Evolutionary conservation across 176 grass and related monocot species (phyloP).

Genomic region (Juncus effusus): DNA sequence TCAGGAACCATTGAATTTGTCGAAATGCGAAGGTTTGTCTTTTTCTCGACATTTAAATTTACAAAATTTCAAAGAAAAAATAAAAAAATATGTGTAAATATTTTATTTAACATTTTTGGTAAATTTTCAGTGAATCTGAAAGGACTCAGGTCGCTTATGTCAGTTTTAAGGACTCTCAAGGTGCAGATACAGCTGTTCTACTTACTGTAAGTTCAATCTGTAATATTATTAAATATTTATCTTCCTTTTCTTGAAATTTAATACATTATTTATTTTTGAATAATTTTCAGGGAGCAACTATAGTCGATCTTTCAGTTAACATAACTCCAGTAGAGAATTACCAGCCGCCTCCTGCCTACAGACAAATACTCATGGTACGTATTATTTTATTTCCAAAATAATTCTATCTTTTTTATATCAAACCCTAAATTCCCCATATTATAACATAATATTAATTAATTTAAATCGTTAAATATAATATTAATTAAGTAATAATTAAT

Average conservation of each 20-base stretch:
- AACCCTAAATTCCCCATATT: no score
- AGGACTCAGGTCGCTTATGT: slow-evolving; percentile 85
- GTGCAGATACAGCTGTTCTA: slow-evolving; percentile 92
- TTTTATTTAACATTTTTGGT: slow-evolving; percentile 28
- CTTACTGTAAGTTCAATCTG: slow-evolving; percentile 62
- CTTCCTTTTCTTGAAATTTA: not conserved
- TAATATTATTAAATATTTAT: not conserved
- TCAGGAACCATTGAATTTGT: slow-evolving; percentile 89
- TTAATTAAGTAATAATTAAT: no score
- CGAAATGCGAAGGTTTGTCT: slow-evolving; percentile 84
- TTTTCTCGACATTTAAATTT: slow-evolving; percentile 3
- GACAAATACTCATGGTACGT: slow-evolving; percentile 28
- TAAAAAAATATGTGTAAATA: slow-evolving; percentile 5
- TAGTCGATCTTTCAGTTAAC: slow-evolving; percentile 73
- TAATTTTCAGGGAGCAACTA: slow-evolving; percentile 75
- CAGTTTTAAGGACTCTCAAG: slow-evolving; percentile 85
- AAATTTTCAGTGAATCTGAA: slow-evolving; percentile 63
- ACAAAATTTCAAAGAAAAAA: slow-evolving; percentile 5
- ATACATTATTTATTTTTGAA: slow-evolving; percentile 12
- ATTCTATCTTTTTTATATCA: no score
- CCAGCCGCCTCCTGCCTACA: slow-evolving; percentile 65
- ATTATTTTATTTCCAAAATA: no score
- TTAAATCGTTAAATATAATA: no score
- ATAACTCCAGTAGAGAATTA: slow-evolving; percentile 83
- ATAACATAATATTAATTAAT: no score